A percentile compares a stretch with the other conserved stretches of the same genome.
Conservation (phyloP, 768 basidiomycete species). For the Stropharia rugosoannulata region DNA sequence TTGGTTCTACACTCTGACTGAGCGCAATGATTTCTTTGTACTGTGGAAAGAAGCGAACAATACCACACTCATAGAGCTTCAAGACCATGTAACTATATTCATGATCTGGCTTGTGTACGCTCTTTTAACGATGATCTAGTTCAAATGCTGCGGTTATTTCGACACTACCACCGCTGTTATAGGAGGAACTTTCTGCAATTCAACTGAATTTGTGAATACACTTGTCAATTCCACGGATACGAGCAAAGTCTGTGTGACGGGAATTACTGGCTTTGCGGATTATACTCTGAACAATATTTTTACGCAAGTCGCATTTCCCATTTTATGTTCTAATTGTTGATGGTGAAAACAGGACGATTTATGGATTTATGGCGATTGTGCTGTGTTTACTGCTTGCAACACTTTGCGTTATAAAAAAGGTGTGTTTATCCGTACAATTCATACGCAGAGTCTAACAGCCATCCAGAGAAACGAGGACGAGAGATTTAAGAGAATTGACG, state of each 20-base stretch:
- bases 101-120: neutral
- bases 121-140: conserved; percentile 37
- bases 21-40: conserved; percentile 63
- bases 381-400: conserved; percentile 75
- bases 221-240: conserved; percentile 35
- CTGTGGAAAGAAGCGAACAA: conserved; percentile 50
- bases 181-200: conserved; percentile 61
- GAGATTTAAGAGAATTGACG: conserved; percentile 87
- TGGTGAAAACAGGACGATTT: conserved; percentile 36
- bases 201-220: conserved; percentile 36
- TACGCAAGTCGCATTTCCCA: conserved; percentile 52
- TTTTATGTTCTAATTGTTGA: neutral
- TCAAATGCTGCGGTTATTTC: conserved; percentile 87
- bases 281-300: conserved; percentile 77
- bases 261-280: conserved; percentile 68
- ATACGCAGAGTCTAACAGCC: neutral
- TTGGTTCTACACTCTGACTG: conserved; percentile 80
- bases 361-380: conserved; percentile 84
- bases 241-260: conserved; percentile 69
- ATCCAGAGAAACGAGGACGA: conserved; percentile 72
- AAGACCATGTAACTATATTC: conserved; percentile 60
- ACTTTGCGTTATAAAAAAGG: conserved; percentile 84
- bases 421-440: conserved; percentile 18
- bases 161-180: conserved; percentile 57
- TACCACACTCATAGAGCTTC: conserved; percentile 54